phyloP scores from a whole-genome alignment of 2,329 filamentous ascomycete species.

The Diaporthe helianthi region DNA sequence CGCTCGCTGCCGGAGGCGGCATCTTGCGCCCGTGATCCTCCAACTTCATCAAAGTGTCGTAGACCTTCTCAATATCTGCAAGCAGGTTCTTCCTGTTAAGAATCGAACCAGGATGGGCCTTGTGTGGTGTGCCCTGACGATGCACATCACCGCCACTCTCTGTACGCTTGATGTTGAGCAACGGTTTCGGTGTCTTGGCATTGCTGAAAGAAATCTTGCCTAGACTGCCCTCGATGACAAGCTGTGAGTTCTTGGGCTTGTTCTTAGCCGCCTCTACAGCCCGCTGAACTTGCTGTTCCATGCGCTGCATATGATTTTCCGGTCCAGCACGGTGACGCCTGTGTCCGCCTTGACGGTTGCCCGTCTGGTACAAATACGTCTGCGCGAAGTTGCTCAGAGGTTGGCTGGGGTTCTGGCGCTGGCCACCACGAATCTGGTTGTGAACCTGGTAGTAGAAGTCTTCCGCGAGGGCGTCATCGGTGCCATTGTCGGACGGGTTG shows the following conservation, averaged over 20 bases:
- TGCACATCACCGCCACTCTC: slow-evolving; percentile 70
- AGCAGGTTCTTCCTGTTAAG: slow-evolving; percentile 84
- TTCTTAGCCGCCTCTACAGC: slow-evolving; percentile 97
- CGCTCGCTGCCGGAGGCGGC: slow-evolving; percentile 67
- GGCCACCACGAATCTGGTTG: slow-evolving; percentile 88
- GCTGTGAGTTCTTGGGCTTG: slow-evolving; percentile 95
- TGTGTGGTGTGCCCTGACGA: slow-evolving; percentile 58
- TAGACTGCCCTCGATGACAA: slow-evolving; percentile 93
- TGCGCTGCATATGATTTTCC: slow-evolving; percentile 97
- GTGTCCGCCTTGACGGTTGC: slow-evolving; percentile 77
- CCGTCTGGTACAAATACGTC: slow-evolving; percentile 96
- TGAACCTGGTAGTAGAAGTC: slow-evolving; percentile 99
- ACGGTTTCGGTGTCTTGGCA: slow-evolving; percentile 92
- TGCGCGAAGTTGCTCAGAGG: slow-evolving; percentile 96
- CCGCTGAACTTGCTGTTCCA: slow-evolving; percentile 98
- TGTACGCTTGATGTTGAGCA: slow-evolving; percentile 92
- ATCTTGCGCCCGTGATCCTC: slow-evolving; percentile 90
- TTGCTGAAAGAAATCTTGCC: slow-evolving; percentile 99
- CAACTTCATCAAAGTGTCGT: slow-evolving; percentile 87
- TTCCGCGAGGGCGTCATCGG: slow-evolving; percentile 82
- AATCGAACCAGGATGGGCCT: slow-evolving; percentile 49
- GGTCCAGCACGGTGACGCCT: slow-evolving; percentile 81
- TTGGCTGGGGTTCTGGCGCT: slow-evolving; percentile 89
- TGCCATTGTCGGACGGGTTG: slow-evolving; percentile 79
- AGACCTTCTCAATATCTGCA: slow-evolving; percentile 87